Evolutionary conservation across 176 grass and related monocot genomes (phyloP).

Genomic region (Elaeis guineensis): DNA sequence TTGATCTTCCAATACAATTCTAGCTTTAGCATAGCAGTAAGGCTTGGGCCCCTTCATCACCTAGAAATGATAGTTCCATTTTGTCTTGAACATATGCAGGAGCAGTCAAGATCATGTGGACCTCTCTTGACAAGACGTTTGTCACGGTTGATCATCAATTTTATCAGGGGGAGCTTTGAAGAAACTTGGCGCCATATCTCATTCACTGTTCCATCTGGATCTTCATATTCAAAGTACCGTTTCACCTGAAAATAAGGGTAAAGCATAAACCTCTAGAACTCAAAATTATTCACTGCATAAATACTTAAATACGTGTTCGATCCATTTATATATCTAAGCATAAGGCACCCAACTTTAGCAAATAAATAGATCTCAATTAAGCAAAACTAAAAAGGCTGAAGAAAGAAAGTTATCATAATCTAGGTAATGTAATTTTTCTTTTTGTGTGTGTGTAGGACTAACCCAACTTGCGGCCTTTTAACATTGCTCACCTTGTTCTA

Average conservation of each 20-base stretch:
- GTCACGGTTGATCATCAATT: constrained; percentile 72
- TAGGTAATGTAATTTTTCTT: too few species aligned
- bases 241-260: constrained; percentile 47
- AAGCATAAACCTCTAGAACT: background rate
- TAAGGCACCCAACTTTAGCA: too few species aligned
- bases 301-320: background rate
- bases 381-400: too few species aligned
- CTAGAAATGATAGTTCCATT: background rate
- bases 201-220: constrained; percentile 67
- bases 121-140: constrained; percentile 58
- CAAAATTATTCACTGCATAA: background rate
- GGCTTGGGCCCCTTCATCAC: background rate
- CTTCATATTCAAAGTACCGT: constrained; percentile 80
- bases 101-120: constrained; percentile 52
- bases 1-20: too few species aligned
- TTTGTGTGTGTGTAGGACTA: too few species aligned
- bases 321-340: background rate
- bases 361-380: too few species aligned
- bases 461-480: too few species aligned
- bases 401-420: too few species aligned
- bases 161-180: constrained; percentile 60
- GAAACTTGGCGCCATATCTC: constrained; percentile 97
- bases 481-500: too few species aligned
- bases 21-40: too few species aligned
- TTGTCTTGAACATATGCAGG: constrained; percentile 54